Percentiles rank a stretch among this genome's conserved stretches.
Evolutionary conservation across 495 filamentous ascomycete species (phyloP).

Genomic region (Cercophora scortea): DNA sequence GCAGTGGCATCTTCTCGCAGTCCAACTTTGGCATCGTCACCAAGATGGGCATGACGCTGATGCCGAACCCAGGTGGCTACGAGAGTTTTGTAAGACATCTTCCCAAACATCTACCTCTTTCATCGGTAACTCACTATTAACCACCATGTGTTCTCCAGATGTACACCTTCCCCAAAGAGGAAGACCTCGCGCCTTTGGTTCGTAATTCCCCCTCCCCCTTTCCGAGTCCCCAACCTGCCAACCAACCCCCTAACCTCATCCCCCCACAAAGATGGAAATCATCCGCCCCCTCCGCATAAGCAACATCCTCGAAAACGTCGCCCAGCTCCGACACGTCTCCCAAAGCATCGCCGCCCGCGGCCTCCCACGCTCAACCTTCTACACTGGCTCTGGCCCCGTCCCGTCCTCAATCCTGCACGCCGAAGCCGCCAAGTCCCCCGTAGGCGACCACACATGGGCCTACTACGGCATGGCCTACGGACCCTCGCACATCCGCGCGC

Average conservation of each 20-base stretch:
- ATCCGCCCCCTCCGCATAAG: slow-evolving; percentile 44
- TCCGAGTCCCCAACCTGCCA: neutral
- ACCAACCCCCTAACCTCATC: neutral
- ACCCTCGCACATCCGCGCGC: slow-evolving; percentile 31
- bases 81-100: slow-evolving; percentile 32
- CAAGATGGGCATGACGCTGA: slow-evolving; percentile 49
- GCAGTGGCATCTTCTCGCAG: slow-evolving; percentile 50
- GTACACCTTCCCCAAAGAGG: slow-evolving; percentile 44
- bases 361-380: slow-evolving; percentile 36
- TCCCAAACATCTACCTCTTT: neutral
- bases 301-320: slow-evolving; percentile 49
- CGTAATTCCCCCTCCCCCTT: neutral
- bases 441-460: slow-evolving; percentile 42
- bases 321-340: slow-evolving; percentile 46
- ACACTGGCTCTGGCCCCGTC: slow-evolving; percentile 29
- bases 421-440: slow-evolving; percentile 27
- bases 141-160: slow-evolving; percentile 25
- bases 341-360: slow-evolving; percentile 40
- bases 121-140: neutral
- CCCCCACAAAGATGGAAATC: slow-evolving; percentile 26
- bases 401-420: slow-evolving; percentile 28
- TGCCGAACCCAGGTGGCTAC: slow-evolving; percentile 45
- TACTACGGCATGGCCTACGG: slow-evolving; percentile 52
- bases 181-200: slow-evolving; percentile 39
- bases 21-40: slow-evolving; percentile 50